phyloP scores from a whole-genome alignment of 257 asterid species.

The Orobanche coerulescens region DNA sequence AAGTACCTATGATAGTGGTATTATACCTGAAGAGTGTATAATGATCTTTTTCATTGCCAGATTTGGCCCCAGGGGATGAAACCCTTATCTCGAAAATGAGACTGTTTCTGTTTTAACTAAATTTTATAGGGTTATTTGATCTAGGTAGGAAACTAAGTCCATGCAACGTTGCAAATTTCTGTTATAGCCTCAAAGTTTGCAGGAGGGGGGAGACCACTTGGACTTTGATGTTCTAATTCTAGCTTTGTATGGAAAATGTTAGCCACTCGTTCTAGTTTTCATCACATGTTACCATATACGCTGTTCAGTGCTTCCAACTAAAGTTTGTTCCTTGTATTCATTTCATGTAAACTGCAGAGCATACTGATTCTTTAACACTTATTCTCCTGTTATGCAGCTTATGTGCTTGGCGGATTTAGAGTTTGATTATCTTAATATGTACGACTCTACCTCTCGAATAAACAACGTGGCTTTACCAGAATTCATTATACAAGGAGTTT shows the following conservation, averaged over 20 bases:
- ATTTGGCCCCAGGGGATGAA: no score
- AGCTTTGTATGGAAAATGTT: background rate
- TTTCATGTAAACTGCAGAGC: background rate
- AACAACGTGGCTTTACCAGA: slow-evolving; percentile 70
- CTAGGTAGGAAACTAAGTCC: background rate
- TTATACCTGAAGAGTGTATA: background rate
- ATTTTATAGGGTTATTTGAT: no score
- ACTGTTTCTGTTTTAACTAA: no score
- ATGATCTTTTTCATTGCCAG: background rate
- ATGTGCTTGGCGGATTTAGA: slow-evolving; percentile 89
- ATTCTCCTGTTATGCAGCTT: slow-evolving; percentile 46
- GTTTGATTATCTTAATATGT: slow-evolving; percentile 79
- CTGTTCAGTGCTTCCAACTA: background rate
- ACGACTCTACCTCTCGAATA: slow-evolving; percentile 78
- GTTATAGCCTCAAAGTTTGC: background rate
- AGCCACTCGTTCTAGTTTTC: background rate
- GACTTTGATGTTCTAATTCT: background rate
- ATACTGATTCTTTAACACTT: background rate
- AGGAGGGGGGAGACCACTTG: background rate
- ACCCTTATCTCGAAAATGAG: no score
- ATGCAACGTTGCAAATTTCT: background rate
- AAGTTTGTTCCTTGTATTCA: background rate
- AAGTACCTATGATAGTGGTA: background rate
- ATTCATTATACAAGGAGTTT: slow-evolving; percentile 69
- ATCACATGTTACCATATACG: background rate